These are phyloP conservation scores for Heterobasidion annosum DNA, from an alignment of 1,284 basidiomycete genomes.

Conservation along the genomic window DNA sequence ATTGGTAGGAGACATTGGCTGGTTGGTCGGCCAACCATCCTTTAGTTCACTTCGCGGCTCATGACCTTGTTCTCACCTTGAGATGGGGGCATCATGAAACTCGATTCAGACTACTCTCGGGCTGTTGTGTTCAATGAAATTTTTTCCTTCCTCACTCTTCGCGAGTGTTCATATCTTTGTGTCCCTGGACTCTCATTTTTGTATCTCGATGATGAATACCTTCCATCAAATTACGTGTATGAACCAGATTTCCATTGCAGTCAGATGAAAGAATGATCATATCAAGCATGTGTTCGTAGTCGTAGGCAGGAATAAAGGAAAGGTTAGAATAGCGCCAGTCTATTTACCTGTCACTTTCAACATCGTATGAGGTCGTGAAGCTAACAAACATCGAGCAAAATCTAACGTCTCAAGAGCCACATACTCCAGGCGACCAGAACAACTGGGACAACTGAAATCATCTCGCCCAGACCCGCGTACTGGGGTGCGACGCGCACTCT, in stretches of 20 bases:
- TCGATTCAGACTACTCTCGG: constrained; percentile 24
- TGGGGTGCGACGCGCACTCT: constrained; percentile 27
- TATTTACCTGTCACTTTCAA: background rate
- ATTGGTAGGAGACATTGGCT: background rate
- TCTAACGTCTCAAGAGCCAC: constrained; percentile 7
- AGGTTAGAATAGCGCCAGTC: background rate
- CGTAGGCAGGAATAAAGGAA: background rate
- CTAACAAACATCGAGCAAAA: background rate
- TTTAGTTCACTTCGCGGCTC: constrained; percentile 21
- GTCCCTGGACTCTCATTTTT: background rate
- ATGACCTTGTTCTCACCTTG: background rate
- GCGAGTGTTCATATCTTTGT: constrained; percentile 4
- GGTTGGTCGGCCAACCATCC: constrained; percentile 6
- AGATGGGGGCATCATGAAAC: constrained; percentile 11
- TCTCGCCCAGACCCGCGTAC: constrained; percentile 33
- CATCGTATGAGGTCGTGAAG: background rate
- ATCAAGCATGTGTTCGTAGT: background rate
- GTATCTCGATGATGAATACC: background rate
- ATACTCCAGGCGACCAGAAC: constrained; percentile 23
- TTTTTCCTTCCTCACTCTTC: constrained; percentile 14
- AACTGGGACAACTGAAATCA: constrained; percentile 32
- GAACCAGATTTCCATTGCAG: background rate
- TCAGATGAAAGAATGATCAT: background rate
- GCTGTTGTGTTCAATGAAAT: constrained; percentile 13
- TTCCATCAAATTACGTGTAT: too few relatives aligned